A percentile compares a stretch with the other conserved stretches of the same genome.
These are phyloP conservation scores for Boletus tylopilopsis DNA, from an alignment of 768 basidiomycete species.

Conservation along the genomic window DNA sequence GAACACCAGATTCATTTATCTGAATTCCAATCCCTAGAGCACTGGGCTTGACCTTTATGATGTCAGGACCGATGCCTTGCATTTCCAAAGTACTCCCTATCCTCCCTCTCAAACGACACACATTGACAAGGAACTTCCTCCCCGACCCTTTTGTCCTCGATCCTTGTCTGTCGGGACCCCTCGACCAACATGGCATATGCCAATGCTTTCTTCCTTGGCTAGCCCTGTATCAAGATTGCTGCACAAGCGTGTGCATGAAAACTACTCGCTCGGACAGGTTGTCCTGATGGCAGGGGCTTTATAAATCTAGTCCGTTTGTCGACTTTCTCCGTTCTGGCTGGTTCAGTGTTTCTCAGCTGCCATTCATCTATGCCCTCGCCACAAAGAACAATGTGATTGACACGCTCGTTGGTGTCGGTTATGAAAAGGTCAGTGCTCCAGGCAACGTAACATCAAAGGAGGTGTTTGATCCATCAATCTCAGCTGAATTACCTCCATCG, in stretches of 20 bases:
- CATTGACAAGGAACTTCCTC: slow-evolving; percentile 15
- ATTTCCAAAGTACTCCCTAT: slow-evolving; percentile 1
- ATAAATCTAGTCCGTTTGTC: slow-evolving; percentile 47
- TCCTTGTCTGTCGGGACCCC: not conserved
- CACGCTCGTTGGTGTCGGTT: slow-evolving; percentile 55
- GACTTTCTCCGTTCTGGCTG: slow-evolving; percentile 49
- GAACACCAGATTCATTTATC: slow-evolving; percentile 12
- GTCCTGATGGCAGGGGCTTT: slow-evolving; percentile 42
- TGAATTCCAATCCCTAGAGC: slow-evolving; percentile 12
- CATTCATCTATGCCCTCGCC: slow-evolving; percentile 57
- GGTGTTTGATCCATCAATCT: not conserved
- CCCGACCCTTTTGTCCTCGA: no score
- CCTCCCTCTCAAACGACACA: not conserved
- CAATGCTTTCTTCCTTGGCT: slow-evolving; percentile 38
- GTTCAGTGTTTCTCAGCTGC: slow-evolving; percentile 56
- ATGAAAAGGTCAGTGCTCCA: slow-evolving; percentile 51
- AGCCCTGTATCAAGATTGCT: slow-evolving; percentile 42
- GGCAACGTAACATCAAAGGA: not conserved
- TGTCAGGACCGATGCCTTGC: slow-evolving; percentile 7
- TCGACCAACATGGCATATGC: no score
- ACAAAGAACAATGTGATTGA: slow-evolving; percentile 69
- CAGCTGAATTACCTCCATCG: slow-evolving; percentile 78
- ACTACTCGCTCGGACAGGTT: slow-evolving; percentile 50
- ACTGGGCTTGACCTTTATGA: slow-evolving; percentile 16
- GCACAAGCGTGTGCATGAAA: slow-evolving; percentile 41